Percentiles rank a stretch among this genome's conserved stretches.
Conservation (phyloP, 2,329 filamentous ascomycete genomes). For the Botryosphaeria dothidea region DNA sequence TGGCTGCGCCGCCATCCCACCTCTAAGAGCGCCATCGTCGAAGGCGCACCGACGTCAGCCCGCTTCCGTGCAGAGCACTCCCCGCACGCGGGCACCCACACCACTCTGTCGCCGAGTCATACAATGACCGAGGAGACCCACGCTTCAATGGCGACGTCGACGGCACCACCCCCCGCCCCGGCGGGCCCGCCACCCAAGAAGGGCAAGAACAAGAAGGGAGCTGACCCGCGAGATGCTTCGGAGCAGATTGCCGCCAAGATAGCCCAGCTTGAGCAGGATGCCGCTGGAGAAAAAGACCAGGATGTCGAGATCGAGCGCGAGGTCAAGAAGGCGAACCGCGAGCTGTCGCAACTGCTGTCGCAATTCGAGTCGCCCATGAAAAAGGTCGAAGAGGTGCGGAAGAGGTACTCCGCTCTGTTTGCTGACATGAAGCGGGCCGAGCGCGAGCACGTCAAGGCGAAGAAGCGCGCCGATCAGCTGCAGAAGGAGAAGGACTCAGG, state of each 20-base stretch:
- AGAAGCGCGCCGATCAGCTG: conserved; percentile 88
- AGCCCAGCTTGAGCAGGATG: conserved; percentile 91
- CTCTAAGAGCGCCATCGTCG: conserved; percentile 17
- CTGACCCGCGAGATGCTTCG: conserved; percentile 85
- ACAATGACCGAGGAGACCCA: conserved; percentile 14
- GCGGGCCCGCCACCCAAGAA: conserved; percentile 63
- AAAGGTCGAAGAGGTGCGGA: conserved; percentile 87
- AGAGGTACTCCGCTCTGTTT: conserved; percentile 86
- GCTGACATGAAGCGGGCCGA: conserved; percentile 95
- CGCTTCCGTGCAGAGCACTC: conserved; percentile 31
- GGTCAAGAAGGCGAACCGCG: conserved; percentile 90
- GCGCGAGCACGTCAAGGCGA: conserved; percentile 91
- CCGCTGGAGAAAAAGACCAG: conserved; percentile 90
- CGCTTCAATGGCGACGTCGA: conserved; percentile 9
- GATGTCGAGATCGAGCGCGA: conserved; percentile 95
- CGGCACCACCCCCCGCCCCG: conserved; percentile 14
- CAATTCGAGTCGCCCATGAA: conserved; percentile 90
- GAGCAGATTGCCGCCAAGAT: conserved; percentile 92
- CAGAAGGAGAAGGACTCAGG: conserved; percentile 96
- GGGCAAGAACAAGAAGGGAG: conserved; percentile 75
- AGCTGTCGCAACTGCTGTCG: conserved; percentile 79
- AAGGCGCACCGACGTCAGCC: conserved; percentile 38
- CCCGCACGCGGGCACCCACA: conserved; percentile 36
- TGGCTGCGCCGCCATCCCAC: neutral
- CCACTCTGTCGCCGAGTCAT: neutral